phyloP scores from a whole-genome alignment of 768 basidiomycete genomes.

The Mycena filopes region DNA sequence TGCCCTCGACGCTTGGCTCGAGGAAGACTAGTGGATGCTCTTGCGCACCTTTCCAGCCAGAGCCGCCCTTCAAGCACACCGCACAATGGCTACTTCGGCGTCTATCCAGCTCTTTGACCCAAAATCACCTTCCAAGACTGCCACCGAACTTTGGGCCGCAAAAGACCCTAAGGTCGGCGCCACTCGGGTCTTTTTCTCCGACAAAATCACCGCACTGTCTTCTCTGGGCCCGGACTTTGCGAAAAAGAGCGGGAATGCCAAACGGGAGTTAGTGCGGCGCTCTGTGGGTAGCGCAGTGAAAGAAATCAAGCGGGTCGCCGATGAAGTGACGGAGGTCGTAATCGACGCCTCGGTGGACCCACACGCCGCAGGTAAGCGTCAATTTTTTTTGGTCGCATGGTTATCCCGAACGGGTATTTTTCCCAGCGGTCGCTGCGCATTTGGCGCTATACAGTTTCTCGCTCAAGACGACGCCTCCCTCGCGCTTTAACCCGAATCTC shows the following conservation, averaged over 20 bases:
- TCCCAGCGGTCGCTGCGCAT: conserved; percentile 80
- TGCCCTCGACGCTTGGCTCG: no score
- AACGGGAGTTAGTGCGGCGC: conserved; percentile 75
- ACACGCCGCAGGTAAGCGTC: conserved; percentile 76
- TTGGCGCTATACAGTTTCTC: conserved; percentile 82
- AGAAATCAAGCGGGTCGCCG: conserved; percentile 65
- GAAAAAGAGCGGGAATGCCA: conserved; percentile 54
- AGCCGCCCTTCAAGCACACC: conserved; percentile 5
- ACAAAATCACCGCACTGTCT: conserved; percentile 62
- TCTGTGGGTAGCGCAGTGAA: conserved; percentile 81
- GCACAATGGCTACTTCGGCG: conserved; percentile 64
- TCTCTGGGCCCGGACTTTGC: conserved; percentile 68
- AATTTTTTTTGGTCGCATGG: conserved; percentile 5
- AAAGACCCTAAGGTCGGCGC: conserved; percentile 71
- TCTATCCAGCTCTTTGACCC: conserved; percentile 70
- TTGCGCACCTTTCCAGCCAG: neutral
- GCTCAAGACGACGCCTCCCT: conserved; percentile 78
- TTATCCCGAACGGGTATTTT: conserved; percentile 14
- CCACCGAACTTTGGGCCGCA: conserved; percentile 61
- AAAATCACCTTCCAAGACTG: conserved; percentile 43
- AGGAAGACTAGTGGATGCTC: conserved; percentile 13
- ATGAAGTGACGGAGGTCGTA: conserved; percentile 69
- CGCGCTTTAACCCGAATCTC: conserved; percentile 70
- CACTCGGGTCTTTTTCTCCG: conserved; percentile 67
- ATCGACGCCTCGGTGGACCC: conserved; percentile 76